A percentile compares a stretch with the other conserved stretches of the same genome.
Conservation (phyloP, 148 eudicot genomes). For the Rhododendron mucronatum region DNA sequence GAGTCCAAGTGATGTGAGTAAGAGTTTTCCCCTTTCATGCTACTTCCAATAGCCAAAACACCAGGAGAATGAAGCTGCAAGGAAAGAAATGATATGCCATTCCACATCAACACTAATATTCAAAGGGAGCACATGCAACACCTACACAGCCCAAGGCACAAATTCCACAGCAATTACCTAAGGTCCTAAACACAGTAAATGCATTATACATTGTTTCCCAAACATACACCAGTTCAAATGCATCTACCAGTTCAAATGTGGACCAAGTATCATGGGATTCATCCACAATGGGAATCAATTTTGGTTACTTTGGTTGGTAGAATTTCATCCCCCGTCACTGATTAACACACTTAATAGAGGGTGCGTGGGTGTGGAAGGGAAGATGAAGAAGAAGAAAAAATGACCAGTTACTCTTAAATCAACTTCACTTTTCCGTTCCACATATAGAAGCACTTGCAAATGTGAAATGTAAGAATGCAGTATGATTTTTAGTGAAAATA, state of each 20-base stretch:
- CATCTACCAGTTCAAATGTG: background rate
- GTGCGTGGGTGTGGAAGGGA: background rate
- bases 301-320: background rate
- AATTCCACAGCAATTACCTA: background rate
- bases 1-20: slow-evolving; percentile 99
- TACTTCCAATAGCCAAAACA: slow-evolving; percentile 97
- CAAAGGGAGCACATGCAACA: background rate
- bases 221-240: background rate
- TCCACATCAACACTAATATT: background rate
- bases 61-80: slow-evolving; percentile 95
- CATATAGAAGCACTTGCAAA: background rate
- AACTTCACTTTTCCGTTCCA: background rate
- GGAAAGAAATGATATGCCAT: slow-evolving; percentile 1
- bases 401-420: background rate
- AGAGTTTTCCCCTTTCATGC: slow-evolving; percentile 96
- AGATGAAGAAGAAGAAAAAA: background rate
- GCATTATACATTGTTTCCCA: background rate
- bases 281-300: background rate
- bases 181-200: background rate
- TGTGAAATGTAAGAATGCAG: background rate
- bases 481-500: background rate
- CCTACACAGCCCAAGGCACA: background rate
- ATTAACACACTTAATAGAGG: background rate
- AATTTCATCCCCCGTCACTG: background rate
- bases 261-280: slow-evolving; percentile 3